Evolutionary conservation across 495 filamentous ascomycete species (phyloP).

Genomic region (Margaritispora aquatica): DNA sequence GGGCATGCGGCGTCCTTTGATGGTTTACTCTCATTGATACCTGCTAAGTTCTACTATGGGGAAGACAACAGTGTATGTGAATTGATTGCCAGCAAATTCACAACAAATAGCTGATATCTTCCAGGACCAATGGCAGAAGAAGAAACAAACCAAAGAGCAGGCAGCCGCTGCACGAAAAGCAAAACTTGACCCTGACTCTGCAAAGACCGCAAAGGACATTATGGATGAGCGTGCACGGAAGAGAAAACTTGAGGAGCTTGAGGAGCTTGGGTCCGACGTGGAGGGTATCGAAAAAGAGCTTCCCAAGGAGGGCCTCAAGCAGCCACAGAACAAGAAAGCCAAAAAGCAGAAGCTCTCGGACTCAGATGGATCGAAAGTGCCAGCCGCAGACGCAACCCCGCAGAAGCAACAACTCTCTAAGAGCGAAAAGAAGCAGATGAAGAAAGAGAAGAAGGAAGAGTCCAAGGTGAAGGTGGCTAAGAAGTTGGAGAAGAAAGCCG

Average conservation of each 20-base stretch:
- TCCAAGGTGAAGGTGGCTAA: constrained; percentile 21
- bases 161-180: constrained; percentile 68
- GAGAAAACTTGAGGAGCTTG: constrained; percentile 51
- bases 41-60: constrained; percentile 87
- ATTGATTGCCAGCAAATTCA: background rate
- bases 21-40: constrained; percentile 85
- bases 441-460: constrained; percentile 24
- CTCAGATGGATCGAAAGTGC: background rate
- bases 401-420: background rate
- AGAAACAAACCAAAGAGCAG: constrained; percentile 83
- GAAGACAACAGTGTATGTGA: constrained; percentile 75
- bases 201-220: constrained; percentile 75
- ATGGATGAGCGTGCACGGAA: constrained; percentile 78
- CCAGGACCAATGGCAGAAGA: constrained; percentile 79
- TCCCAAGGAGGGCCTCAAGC: constrained; percentile 47
- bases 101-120: constrained; percentile 8
- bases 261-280: constrained; percentile 27
- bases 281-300: constrained; percentile 44
- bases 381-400: background rate
- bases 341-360: constrained; percentile 24
- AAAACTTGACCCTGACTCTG: constrained; percentile 80
- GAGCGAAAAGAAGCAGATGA: constrained; percentile 13
- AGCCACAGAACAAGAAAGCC: constrained; percentile 17
- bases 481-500: constrained; percentile 28
- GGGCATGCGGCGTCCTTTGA: constrained; percentile 85